A percentile compares a stretch with the other conserved stretches of the same genome.
phyloP scores from a whole-genome alignment of 305 asterid species.

The Salvia sclarea region DNA sequence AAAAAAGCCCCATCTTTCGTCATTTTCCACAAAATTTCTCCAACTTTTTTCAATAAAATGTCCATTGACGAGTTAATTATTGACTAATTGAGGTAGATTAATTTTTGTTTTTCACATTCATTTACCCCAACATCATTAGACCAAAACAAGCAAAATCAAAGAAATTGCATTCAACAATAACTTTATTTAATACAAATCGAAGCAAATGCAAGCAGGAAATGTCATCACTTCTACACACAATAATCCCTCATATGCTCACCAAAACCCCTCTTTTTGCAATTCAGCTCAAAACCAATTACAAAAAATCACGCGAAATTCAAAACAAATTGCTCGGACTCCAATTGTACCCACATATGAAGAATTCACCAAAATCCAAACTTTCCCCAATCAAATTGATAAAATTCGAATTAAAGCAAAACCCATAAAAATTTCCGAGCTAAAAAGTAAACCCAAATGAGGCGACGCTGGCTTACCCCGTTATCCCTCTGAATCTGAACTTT shows the following conservation, averaged over 20 bases:
- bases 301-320: neutral
- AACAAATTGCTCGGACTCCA: neutral
- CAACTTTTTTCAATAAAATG: too few species aligned
- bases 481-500: constrained; percentile 83
- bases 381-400: neutral
- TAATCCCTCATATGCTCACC: neutral
- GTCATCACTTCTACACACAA: neutral
- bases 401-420: neutral
- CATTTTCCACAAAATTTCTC: too few species aligned
- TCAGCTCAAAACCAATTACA: neutral
- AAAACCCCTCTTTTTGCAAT: neutral
- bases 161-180: neutral
- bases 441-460: neutral
- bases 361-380: neutral
- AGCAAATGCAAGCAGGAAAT: neutral
- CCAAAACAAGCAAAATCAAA: neutral
- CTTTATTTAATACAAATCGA: neutral
- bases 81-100: too few species aligned
- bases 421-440: constrained; percentile 3
- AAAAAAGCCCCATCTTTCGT: too few species aligned
- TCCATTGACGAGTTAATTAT: too few species aligned
- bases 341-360: neutral
- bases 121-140: constrained; percentile 6
- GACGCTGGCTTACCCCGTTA: constrained; percentile 49
- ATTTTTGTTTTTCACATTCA: constrained; percentile 51